Evolutionary conservation across 2,329 filamentous ascomycete species (phyloP), one percentile per base, ranked within the genome.

Genomic region (Colletotrichum sp.): DNA sequence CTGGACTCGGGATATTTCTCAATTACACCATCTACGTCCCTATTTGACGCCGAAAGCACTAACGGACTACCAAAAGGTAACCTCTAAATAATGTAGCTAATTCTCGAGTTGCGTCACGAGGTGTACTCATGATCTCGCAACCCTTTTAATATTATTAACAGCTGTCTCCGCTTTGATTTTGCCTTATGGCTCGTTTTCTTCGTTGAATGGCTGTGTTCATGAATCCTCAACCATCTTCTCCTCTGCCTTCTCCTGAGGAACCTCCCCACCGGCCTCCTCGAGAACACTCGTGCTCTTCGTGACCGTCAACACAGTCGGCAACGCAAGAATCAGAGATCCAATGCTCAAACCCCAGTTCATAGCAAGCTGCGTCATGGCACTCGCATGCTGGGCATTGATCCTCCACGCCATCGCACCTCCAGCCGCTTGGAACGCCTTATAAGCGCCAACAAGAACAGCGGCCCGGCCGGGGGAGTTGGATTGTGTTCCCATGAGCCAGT

Each of bases 401-500:
- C 86, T 82, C 86, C 86, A 89, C 2, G 86, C 86, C 84, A 89
- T 87, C 7, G 87, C 86, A 22, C 84, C 86, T 5, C 86, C 87
- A 0, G 83, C 80, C 1, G 84, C 81, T 77, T 88, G 86, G 73
- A 89, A 84, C 4, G 84, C 84, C 81, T 88, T 88, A 78, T 89
- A 89, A 16, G 86, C 83, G 30, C 88, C 87, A 2, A 88, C 87
- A 28, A 88, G 80, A 15, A 88, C 82, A 18, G 88, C 87, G 1
- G 85, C 83, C 12, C 84, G 80, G 1, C 81, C 83, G 0, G 86
- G 81, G 18, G 82, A 85, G 79, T 89, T 87, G 26, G 84, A 86
- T 75, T 84, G 83, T 2, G 87, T 85, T 13, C 87, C 87, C 70
- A 89, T 86, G n/a, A 88, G 80, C 92, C 92, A 93, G 85, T 93